Conservation (phyloP, 768 basidiomycete genomes). For the Lactarius hengduanensis region DNA sequence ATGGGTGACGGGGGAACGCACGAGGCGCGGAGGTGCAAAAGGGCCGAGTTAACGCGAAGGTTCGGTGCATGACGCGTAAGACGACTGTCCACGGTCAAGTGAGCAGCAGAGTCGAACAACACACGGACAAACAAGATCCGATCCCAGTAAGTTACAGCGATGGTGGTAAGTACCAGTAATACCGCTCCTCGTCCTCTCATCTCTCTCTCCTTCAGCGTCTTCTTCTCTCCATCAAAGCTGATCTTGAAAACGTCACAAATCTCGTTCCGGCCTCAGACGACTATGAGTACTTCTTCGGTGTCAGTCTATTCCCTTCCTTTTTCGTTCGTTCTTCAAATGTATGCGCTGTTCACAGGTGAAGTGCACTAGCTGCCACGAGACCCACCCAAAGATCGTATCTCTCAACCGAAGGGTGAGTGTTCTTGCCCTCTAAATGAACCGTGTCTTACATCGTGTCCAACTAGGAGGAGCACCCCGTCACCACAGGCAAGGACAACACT, state of each 20-base stretch:
- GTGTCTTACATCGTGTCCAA: constrained; percentile 1
- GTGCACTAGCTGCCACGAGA: constrained; percentile 78
- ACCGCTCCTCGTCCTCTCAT: constrained; percentile 15
- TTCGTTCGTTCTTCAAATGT: constrained; percentile 14
- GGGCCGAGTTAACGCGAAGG: constrained; percentile 24
- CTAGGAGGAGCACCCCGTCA: constrained; percentile 67
- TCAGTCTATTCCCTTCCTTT: constrained; percentile 31
- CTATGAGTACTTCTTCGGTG: constrained; percentile 82
- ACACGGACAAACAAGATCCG: constrained; percentile 26
- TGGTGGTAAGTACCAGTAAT: constrained; percentile 14
- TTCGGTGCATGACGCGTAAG: constrained; percentile 1
- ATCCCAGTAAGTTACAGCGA: neutral
- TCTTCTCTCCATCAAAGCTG: constrained; percentile 70
- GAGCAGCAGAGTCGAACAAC: constrained; percentile 1
- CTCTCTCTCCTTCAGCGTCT: constrained; percentile 44
- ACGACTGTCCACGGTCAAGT: neutral
- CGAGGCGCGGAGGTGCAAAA: constrained; percentile 33
- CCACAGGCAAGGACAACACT: constrained; percentile 60
- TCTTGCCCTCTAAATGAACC: neutral
- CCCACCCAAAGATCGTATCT: constrained; percentile 67
- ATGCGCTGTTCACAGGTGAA: constrained; percentile 50
- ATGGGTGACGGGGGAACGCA: constrained; percentile 21
- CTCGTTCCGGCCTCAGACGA: constrained; percentile 61
- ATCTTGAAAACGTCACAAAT: constrained; percentile 75
- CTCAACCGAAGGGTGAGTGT: constrained; percentile 63